Evolutionary conservation across 257 asterid genomes (phyloP), one percentile per base, ranked within the genome.

Genomic region (Solanum boliviense): DNA sequence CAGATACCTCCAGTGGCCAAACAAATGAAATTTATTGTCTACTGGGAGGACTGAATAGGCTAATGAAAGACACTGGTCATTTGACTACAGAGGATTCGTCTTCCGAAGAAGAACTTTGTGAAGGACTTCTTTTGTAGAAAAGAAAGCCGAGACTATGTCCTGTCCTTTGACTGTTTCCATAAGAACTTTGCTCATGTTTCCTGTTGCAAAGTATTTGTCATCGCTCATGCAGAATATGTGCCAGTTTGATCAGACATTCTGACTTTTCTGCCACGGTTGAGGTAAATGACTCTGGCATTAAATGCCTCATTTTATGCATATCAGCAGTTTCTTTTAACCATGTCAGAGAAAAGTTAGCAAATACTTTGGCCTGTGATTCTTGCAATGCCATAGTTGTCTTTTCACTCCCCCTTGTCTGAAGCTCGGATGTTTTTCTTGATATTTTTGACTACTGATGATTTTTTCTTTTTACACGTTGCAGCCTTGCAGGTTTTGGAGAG

Each of bases 61-160:
- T 93, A 35, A 95, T 94, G 95, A 95, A 91, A 91, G 94, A 92
- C 72, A 89, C 90, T 32, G 94, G 93, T 83, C 88, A 31, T 89
- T 88, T 89, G 89, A 88, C 88, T 89, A 88, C 52, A 52, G 89
- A 78, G 21, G 91, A 89, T 87, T 89, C 89, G 85, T 90, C 92
- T n/a, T 84, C 85, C 15, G 91, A 90, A 83, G 93, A 91, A 82
- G 94, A 93, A 73, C 34, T 58, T 75, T 89, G 90, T 88, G 89
- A 87, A 25, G 91, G 87, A 81, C 89, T 85, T 65, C 38, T 87
- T 41, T 29, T 11, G 83, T 86, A 85, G 84, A 0, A 46, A 81
- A 46, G 38, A 18, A 81, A 75, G 56, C 10, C 3, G 18, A 18
- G 85, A 81, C 68, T 81, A 11, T 27, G n/a, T 46, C 67, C 85